Conservation (phyloP, 1,139 yeast species). For the Yamadazyma epiphylla region DNA sequence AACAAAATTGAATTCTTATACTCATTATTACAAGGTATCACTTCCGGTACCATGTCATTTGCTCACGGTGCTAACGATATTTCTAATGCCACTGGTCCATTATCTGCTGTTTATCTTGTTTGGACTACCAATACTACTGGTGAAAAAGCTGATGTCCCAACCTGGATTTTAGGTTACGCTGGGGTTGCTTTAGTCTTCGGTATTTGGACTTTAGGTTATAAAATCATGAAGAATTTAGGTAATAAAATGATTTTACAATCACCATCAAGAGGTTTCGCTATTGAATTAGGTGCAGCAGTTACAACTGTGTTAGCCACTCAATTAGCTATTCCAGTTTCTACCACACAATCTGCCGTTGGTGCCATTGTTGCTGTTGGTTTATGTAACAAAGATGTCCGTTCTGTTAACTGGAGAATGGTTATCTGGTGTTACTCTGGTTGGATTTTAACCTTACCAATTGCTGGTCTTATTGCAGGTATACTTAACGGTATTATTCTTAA, state of each 20-base stretch:
- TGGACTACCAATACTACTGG: constrained; percentile 54
- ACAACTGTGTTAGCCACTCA: constrained; percentile 77
- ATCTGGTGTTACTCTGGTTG: constrained; percentile 70
- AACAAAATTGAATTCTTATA: constrained; percentile 68
- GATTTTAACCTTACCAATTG: constrained; percentile 69
- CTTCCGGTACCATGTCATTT: constrained; percentile 78
- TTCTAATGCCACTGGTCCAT: constrained; percentile 76
- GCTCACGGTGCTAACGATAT: constrained; percentile 84
- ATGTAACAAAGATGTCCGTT: constrained; percentile 59
- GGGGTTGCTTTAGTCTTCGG: constrained; percentile 70
- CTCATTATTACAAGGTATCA: constrained; percentile 66
- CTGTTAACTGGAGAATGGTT: constrained; percentile 80
- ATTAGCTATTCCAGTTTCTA: constrained; percentile 66
- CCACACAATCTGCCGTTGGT: constrained; percentile 80
- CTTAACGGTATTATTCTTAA: constrained; percentile 62
- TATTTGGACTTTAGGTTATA: constrained; percentile 70
- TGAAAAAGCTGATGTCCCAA: constrained; percentile 57
- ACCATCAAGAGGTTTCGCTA: constrained; percentile 76
- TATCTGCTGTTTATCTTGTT: constrained; percentile 59
- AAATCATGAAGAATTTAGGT: constrained; percentile 69
- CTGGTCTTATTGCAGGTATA: constrained; percentile 70
- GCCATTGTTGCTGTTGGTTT: constrained; percentile 75
- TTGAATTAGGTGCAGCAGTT: constrained; percentile 76
- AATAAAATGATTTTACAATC: constrained; percentile 74
- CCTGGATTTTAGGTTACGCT: constrained; percentile 69